Percentiles rank a stretch among this genome's conserved stretches.
Conservation (phyloP, 225 moss, liverwort and hornwort genomes). For the Thuidium tamariscinum region DNA sequence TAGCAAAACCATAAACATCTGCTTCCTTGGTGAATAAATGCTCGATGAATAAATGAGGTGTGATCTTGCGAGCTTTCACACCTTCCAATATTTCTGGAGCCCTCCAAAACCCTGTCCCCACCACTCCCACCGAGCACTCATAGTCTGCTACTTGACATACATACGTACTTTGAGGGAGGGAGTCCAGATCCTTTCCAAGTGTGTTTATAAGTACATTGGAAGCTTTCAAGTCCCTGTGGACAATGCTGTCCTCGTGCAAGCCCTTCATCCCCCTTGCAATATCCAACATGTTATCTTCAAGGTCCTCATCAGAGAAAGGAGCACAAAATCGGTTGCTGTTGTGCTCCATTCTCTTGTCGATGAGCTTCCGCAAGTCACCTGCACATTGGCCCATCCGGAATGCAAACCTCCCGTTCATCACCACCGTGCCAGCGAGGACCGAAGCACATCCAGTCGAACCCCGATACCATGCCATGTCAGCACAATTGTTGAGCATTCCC, state of each 20-base stretch:
- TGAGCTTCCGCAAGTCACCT: background rate
- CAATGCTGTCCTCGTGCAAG: background rate
- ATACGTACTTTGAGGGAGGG: background rate
- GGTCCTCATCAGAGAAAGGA: background rate
- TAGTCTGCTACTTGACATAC: background rate
- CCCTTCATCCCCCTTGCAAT: background rate
- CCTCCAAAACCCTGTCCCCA: background rate
- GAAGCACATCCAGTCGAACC: background rate
- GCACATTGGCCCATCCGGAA: background rate
- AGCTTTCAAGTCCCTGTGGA: background rate
- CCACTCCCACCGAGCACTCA: background rate
- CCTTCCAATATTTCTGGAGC: background rate
- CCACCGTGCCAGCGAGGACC: background rate
- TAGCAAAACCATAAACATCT: background rate
- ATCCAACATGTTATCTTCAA: background rate
- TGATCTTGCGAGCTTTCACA: background rate
- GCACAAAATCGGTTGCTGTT: background rate
- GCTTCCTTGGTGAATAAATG: background rate
- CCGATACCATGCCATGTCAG: rapidly evolving
- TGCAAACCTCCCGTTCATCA: background rate
- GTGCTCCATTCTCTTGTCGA: background rate
- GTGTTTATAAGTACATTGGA: background rate
- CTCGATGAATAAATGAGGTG: background rate
- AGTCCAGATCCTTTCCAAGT: background rate
- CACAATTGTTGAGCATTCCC: background rate